A percentile compares a stretch with the other conserved stretches of the same genome.
phyloP scores from a whole-genome alignment of 164 flowering plant genomes.

The Akebia trifoliata region DNA sequence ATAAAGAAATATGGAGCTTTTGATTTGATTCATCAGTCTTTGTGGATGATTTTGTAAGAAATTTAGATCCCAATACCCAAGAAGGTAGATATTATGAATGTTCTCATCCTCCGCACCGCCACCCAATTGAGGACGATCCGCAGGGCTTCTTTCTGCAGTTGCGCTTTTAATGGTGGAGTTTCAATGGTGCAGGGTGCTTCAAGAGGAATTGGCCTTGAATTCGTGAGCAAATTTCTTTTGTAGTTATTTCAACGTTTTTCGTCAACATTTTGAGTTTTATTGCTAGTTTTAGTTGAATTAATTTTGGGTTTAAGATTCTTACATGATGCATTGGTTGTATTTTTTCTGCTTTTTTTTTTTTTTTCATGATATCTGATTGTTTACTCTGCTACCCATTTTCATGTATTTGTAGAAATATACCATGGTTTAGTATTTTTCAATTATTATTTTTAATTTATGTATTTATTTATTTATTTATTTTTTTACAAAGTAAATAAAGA shows the following conservation, averaged over 20 bases:
- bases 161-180: slow-evolving; percentile 24
- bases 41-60: too few relatives aligned
- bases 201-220: slow-evolving; percentile 46
- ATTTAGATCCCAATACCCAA: too few relatives aligned
- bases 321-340: too few relatives aligned
- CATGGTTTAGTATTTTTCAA: neutral
- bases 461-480: too few relatives aligned
- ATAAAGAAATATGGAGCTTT: too few relatives aligned
- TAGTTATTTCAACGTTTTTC: neutral
- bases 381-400: too few relatives aligned
- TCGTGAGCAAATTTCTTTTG: slow-evolving; percentile 23
- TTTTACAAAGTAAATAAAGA: too few relatives aligned
- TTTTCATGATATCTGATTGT: too few relatives aligned
- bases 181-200: slow-evolving; percentile 50
- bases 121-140: slow-evolving; percentile 8
- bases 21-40: too few relatives aligned
- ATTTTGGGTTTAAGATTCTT: neutral
- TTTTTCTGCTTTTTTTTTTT: neutral
- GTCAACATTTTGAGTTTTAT: neutral
- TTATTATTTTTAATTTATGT: too few relatives aligned
- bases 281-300: neutral
- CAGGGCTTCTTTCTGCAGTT: slow-evolving; percentile 19
- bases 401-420: neutral
- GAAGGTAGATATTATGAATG: slow-evolving; percentile 1
- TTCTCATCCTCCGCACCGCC: neutral